These are phyloP conservation scores for Talaromyces sp. DNA, from an alignment of 2,329 filamentous ascomycete species.

Conservation along the genomic window DNA sequence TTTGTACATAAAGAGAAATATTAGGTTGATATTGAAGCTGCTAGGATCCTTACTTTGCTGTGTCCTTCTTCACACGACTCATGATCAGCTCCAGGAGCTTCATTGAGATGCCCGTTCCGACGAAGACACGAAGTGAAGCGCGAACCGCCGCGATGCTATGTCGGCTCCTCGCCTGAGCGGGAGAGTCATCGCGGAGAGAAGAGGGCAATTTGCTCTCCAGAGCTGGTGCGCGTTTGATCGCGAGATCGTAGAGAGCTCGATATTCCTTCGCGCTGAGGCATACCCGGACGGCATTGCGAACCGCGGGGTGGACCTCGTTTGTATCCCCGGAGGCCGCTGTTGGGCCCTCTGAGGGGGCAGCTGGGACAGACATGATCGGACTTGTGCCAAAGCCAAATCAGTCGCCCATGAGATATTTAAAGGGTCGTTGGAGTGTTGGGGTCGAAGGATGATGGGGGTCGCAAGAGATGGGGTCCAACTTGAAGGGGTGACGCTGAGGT, in stretches of 20 bases:
- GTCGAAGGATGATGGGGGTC: not conserved
- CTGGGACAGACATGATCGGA: slow-evolving; percentile 29
- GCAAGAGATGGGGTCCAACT: not conserved
- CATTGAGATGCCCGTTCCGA: slow-evolving; percentile 64
- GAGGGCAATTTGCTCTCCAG: slow-evolving; percentile 58
- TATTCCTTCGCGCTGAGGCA: slow-evolving; percentile 84
- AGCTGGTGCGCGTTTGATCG: slow-evolving; percentile 71
- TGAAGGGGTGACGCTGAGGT: not conserved
- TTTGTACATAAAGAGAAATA: not conserved
- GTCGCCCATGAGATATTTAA: not conserved
- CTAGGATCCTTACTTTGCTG: slow-evolving; percentile 23
- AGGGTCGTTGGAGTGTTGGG: not conserved
- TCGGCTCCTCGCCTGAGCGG: slow-evolving; percentile 59
- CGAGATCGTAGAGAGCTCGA: slow-evolving; percentile 77
- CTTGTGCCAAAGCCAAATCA: slow-evolving; percentile 7
- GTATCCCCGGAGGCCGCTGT: slow-evolving; percentile 5
- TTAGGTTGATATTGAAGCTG: not conserved
- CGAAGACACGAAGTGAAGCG: slow-evolving; percentile 71
- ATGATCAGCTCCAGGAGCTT: slow-evolving; percentile 62
- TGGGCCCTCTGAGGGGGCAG: slow-evolving; percentile 13
- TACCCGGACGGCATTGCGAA: slow-evolving; percentile 84
- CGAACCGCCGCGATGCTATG: slow-evolving; percentile 72
- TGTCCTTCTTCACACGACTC: slow-evolving; percentile 27
- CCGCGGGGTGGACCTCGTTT: slow-evolving; percentile 64
- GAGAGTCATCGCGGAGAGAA: slow-evolving; percentile 55